phyloP scores from a whole-genome alignment of 1,284 basidiomycete species.

The Cryptococcus depauperatus region DNA sequence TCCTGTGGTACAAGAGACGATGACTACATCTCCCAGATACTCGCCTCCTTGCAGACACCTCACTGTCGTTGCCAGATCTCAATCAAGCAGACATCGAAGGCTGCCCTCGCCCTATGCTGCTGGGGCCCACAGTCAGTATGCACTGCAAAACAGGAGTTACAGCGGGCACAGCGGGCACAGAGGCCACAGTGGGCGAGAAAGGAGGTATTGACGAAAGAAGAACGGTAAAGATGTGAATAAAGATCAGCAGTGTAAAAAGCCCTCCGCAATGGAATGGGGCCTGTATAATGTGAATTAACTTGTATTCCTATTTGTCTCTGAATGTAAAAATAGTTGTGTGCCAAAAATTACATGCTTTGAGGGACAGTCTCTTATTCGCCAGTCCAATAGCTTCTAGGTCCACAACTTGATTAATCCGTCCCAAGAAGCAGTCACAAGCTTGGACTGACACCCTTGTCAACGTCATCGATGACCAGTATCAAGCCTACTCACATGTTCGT shows the following conservation, averaged over 20 bases:
- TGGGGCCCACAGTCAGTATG: too few relatives aligned
- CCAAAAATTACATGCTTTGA: not conserved
- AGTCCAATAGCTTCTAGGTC: conserved; percentile 47
- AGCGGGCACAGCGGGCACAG: too few relatives aligned
- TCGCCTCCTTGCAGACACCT: not conserved
- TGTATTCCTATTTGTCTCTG: too few relatives aligned
- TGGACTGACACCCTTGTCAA: conserved; percentile 54
- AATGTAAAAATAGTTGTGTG: not conserved
- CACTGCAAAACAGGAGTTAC: too few relatives aligned
- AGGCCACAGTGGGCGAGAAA: too few relatives aligned
- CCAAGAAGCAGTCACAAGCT: conserved; percentile 93
- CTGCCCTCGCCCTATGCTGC: too few relatives aligned
- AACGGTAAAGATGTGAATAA: not conserved
- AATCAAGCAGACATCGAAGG: too few relatives aligned
- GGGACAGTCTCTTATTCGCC: not conserved
- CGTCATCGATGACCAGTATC: not conserved
- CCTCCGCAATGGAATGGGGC: too few relatives aligned
- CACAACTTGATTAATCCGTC: conserved; percentile 95
- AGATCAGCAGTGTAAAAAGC: too few relatives aligned
- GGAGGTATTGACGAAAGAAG: too few relatives aligned
- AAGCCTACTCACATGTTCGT: conserved; percentile 71
- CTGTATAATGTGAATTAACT: too few relatives aligned
- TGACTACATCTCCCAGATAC: not conserved
- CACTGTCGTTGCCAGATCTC: not conserved
- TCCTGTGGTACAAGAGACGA: not conserved